Evolutionary conservation across 768 basidiomycete species (phyloP), one percentile per base, ranked within the genome.

Genomic region (Sarcodon sp.): DNA sequence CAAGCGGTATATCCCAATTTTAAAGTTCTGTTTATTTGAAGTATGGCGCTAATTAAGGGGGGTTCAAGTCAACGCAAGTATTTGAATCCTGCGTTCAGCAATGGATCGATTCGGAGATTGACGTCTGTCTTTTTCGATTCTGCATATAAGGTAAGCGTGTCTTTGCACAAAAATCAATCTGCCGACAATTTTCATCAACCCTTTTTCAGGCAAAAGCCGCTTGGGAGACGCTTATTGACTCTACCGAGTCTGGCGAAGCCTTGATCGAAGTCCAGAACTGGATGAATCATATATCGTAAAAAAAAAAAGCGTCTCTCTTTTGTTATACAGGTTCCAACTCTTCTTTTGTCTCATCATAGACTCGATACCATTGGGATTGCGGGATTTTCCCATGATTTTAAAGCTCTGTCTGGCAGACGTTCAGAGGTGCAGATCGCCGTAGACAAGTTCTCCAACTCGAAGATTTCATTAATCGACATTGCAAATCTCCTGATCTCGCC

Each of bases 351-450:
- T 12, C 13, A n/a, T n/a, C n/a, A n/a, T 43, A 78, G 76, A 10
- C 62, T 80, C 4, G 79, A 81, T 53, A 69, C 65, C 1, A 66
- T 80, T 45, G 76, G 79, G 9, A 72, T 79, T 33, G 76, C 75
- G 6, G 76, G 77, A 0, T 80, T 80, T 49, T 71, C 73, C 5
- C 72, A 80, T 53, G 65, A 77, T 54, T 81, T 81, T 51, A 69
- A 69, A 10, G 59, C 72, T 0, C 64, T 80, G 4, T 68, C 73
- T 11, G 77, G 77, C 6, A 67, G 71, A 47, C 58, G 57, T 31
- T 64, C 71, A 3, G 52, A 63, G 2, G 64, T 78, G 11, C 59
- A 61, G 2, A 44, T 50, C 8, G 51, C 54, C 4, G 58, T 60
- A 47, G 56, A 59, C 46, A 33, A 51, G 33, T 27, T 61, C 46